These are phyloP conservation scores for Neurospora sp. DNA, from an alignment of 495 filamentous ascomycete genomes.

Conservation along the genomic window DNA sequence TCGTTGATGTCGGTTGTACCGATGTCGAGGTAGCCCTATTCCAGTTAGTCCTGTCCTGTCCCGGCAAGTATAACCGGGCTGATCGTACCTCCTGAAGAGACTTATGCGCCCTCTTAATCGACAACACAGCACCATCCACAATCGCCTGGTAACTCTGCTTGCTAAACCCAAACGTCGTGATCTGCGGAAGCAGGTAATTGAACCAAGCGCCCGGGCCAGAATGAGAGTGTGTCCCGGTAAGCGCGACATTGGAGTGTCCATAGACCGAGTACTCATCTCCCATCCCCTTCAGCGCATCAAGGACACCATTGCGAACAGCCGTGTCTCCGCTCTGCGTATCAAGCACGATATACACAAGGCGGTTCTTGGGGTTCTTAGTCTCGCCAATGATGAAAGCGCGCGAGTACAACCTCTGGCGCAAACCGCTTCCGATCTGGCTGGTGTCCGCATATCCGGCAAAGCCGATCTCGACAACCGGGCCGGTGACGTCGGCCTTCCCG, in stretches of 20 bases:
- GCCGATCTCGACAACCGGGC: conserved; percentile 50
- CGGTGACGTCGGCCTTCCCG: conserved; percentile 92
- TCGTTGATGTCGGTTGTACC: conserved; percentile 42
- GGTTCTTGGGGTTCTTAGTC: conserved; percentile 52
- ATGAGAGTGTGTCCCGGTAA: conserved; percentile 90
- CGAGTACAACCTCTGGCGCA: conserved; percentile 78
- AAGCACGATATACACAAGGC: conserved; percentile 79
- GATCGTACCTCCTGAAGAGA: conserved; percentile 51
- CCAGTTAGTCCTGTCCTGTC: neutral
- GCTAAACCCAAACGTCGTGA: conserved; percentile 80
- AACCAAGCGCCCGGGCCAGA: conserved; percentile 90
- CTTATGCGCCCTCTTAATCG: conserved; percentile 76
- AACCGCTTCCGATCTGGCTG: conserved; percentile 67
- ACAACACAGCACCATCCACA: conserved; percentile 75
- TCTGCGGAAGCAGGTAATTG: conserved; percentile 90
- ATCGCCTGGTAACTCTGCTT: conserved; percentile 83
- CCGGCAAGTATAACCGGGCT: neutral
- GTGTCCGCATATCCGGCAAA: conserved; percentile 66
- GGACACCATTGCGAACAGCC: conserved; percentile 72
- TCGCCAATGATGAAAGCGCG: conserved; percentile 85
- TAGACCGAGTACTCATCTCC: conserved; percentile 47
- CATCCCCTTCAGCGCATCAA: conserved; percentile 58
- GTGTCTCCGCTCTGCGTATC: conserved; percentile 84
- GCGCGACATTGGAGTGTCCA: conserved; percentile 67
- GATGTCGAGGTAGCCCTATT: conserved; percentile 36